Conservation (phyloP, 108 stramenopile species). For the Cylindrotheca closterium region DNA sequence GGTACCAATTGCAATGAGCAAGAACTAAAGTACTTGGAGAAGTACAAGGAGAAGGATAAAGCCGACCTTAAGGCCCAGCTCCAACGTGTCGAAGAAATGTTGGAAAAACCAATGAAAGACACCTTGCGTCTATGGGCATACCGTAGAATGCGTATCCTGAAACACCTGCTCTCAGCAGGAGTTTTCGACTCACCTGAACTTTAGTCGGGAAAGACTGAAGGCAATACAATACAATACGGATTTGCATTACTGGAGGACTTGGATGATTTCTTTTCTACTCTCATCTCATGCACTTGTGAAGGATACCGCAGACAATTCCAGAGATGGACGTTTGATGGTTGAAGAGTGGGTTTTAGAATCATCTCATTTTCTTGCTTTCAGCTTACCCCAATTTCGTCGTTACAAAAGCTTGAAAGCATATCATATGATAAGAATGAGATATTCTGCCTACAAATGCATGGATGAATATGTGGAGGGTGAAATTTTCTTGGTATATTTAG, state of each 20-base stretch:
- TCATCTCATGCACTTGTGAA: constrained; percentile 4
- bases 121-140: constrained; percentile 29
- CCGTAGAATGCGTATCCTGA: constrained; percentile 31
- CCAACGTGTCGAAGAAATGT: constrained; percentile 33
- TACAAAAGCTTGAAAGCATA: no score
- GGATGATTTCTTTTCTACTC: no score
- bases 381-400: no score
- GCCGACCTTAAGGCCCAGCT: constrained; percentile 30
- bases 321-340: constrained; percentile 23
- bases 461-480: no score
- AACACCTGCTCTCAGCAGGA: background rate
- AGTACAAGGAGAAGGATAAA: constrained; percentile 27
- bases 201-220: no score
- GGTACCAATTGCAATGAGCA: constrained; percentile 39
- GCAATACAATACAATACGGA: background rate
- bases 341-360: no score
- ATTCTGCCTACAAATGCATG: no score
- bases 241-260: no score
- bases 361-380: no score
- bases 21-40: constrained; percentile 37
- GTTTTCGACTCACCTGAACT: no score
- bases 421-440: no score
- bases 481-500: no score
- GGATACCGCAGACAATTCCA: constrained; percentile 14
- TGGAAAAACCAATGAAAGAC: constrained; percentile 35